These are phyloP conservation scores for Leccinum subgranulosum DNA, from an alignment of 768 basidiomycete species.

Conservation along the genomic window DNA sequence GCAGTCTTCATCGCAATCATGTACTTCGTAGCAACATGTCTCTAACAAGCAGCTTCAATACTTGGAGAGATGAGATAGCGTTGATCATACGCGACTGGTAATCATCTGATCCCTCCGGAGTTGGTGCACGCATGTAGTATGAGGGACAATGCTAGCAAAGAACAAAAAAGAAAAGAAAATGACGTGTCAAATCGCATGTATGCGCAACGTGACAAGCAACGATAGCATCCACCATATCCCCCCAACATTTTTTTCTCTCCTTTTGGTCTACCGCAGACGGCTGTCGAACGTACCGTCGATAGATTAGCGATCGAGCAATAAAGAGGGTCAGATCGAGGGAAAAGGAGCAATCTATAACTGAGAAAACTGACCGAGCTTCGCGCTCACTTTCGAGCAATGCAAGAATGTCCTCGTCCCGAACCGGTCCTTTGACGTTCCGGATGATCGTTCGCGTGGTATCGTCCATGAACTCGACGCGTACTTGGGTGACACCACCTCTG, in stretches of 20 bases:
- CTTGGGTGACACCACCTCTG: slow-evolving; percentile 98
- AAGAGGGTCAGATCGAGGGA: neutral
- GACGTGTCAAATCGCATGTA: neutral
- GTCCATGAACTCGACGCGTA: slow-evolving; percentile 99
- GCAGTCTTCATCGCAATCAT: slow-evolving; percentile 25
- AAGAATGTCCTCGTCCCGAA: slow-evolving; percentile 93
- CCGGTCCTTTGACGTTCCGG: slow-evolving; percentile 98
- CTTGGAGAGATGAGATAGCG: neutral
- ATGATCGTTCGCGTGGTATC: slow-evolving; percentile 94
- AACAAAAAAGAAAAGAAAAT: neutral
- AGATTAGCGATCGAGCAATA: neutral
- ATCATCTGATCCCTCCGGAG: neutral
- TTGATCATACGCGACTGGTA: neutral
- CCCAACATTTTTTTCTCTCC: neutral
- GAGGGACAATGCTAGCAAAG: neutral
- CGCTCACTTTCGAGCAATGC: slow-evolving; percentile 97
- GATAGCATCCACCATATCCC: neutral
- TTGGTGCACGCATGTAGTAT: neutral
- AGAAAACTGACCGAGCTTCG: slow-evolving; percentile 84
- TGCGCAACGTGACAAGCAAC: neutral
- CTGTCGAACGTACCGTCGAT: slow-evolving; percentile 2
- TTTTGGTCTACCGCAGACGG: slow-evolving; percentile 20
- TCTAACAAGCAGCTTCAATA: slow-evolving; percentile 13
- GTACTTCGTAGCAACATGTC: slow-evolving; percentile 29
- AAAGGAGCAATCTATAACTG: neutral